Conservation (phyloP, 2,329 filamentous ascomycete species). For the Penicillium sp. region DNA sequence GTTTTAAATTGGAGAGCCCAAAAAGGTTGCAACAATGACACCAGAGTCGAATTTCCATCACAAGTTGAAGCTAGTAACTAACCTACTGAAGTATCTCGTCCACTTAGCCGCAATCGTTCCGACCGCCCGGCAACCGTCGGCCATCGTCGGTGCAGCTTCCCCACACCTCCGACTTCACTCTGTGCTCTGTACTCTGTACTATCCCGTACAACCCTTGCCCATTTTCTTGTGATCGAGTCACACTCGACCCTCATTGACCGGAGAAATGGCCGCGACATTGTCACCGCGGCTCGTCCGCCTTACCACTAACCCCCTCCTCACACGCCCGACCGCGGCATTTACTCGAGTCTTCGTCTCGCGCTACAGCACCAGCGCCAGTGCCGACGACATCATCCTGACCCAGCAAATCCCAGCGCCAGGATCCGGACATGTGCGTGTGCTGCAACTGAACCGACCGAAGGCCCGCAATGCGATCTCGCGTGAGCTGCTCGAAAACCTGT, state of each 20-base stretch:
- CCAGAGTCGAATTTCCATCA: too few species aligned
- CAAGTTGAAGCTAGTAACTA: too few species aligned
- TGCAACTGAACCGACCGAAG: constrained; percentile 81
- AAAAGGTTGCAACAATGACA: too few species aligned
- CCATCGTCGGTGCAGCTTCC: constrained; percentile 4
- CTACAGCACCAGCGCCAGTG: constrained; percentile 37
- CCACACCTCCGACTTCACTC: constrained; percentile 8
- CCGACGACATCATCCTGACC: constrained; percentile 61
- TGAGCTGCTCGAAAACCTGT: constrained; percentile 73
- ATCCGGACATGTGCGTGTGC: constrained; percentile 81
- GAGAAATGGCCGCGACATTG: constrained; percentile 30
- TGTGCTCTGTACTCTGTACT: neutral
- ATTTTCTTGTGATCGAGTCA: constrained; percentile 12
- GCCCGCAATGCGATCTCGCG: constrained; percentile 91
- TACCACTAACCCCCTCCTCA: constrained; percentile 22
- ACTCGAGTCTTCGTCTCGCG: constrained; percentile 37
- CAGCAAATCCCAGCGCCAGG: constrained; percentile 76
- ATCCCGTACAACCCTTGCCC: neutral
- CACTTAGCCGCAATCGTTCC: neutral
- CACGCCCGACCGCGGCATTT: constrained; percentile 21
- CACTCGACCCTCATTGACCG: neutral
- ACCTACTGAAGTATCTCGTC: neutral
- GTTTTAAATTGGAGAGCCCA: too few species aligned
- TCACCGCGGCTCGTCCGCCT: constrained; percentile 37
- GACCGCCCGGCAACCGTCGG: constrained; percentile 3